A percentile compares a stretch with the other conserved stretches of the same genome.
Evolutionary conservation across 2,329 filamentous ascomycete species (phyloP).

Genomic region (Basipetospora chlamydospora): DNA sequence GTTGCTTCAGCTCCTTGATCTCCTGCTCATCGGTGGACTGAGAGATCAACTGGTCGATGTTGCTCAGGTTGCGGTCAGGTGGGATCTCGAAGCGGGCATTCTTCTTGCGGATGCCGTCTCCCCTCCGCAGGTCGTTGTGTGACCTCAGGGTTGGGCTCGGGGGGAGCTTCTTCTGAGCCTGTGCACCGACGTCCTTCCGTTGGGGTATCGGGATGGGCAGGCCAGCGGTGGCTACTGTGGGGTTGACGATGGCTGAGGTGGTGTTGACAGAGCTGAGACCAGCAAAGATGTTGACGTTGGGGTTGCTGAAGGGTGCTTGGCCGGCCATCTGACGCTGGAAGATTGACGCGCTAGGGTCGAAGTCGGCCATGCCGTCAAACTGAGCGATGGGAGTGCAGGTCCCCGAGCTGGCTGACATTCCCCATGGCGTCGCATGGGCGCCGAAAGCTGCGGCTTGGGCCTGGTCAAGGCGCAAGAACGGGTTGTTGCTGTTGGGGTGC

Average conservation of each 20-base stretch:
- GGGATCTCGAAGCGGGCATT: slow-evolving; percentile 97
- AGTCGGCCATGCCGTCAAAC: slow-evolving; percentile 44
- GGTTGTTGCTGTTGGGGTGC: slow-evolving; percentile 40
- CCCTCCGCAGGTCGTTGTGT: slow-evolving; percentile 58
- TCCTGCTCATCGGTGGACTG: slow-evolving; percentile 81
- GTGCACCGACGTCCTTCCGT: slow-evolving; percentile 38
- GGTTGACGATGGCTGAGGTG: background rate
- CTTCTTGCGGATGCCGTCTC: slow-evolving; percentile 95
- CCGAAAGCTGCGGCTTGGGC: slow-evolving; percentile 26
- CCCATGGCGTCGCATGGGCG: slow-evolving; percentile 38
- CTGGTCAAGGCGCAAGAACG: slow-evolving; percentile 49
- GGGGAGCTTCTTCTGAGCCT: slow-evolving; percentile 46
- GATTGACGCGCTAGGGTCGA: slow-evolving; percentile 35
- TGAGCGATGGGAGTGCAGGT: slow-evolving; percentile 61
- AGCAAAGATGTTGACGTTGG: slow-evolving; percentile 38
- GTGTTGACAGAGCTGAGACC: slow-evolving; percentile 27
- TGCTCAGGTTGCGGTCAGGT: slow-evolving; percentile 78
- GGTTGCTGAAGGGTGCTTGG: slow-evolving; percentile 40
- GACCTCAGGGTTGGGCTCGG: slow-evolving; percentile 56
- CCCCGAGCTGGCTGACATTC: slow-evolving; percentile 49
- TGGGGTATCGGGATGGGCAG: background rate
- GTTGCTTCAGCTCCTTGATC: slow-evolving; percentile 96
- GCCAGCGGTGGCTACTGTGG: slow-evolving; percentile 2
- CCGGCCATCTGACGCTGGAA: slow-evolving; percentile 39
- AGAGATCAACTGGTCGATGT: slow-evolving; percentile 86